Evolutionary conservation across 208 protist genomes (phyloP), one percentile per base, ranked within the genome.

Genomic region (Acanthamoeba triangularis): DNA sequence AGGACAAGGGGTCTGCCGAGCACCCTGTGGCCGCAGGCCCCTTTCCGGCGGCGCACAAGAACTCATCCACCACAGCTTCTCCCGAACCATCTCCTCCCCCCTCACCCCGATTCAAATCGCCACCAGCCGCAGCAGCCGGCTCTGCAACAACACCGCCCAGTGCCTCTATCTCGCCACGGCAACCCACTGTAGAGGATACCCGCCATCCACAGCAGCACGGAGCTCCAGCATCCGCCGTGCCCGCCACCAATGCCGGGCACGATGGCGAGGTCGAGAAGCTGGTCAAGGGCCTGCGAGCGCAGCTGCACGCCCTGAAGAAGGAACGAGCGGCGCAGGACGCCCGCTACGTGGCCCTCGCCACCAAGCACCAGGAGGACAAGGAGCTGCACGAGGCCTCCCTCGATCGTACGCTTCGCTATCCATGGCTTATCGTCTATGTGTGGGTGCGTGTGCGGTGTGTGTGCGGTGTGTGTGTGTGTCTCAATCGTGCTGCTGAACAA

Each of bases 221-320:
- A 13, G 59, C 5, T n/a, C 7, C 59, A 23, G 5, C 28, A 25
- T 0, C 59, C 59, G 25, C 25, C 18, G 56, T 63, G 20, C 56
- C 11, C 49, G 13, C 49, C 18, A 33, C 59, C 59, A 65, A 65
- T 25, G 59, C 1, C 20, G 25, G 5, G 25, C 20, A 25, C 20
- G 25, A 25, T 8, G 65, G 18, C 30, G 65, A 41, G 65, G 56
- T 28, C 56, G 65, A 74, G 30, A 33, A 16, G 65, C 28, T 25
- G 41, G 41, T 54, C 37, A 37, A 84, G 37, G 41, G 8, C 6
- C 74, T 84, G 13, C 74, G 52, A 23, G 16, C 35, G 41, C 74
- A 84, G 74, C 41, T 84, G 41, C 41, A 84, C 11, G 28, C 74
- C 5, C 74, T 84, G 37, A 84, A 54, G 74, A 84, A 54, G 74